A percentile compares a stretch with the other conserved stretches of the same genome.
Conservation (phyloP, 768 basidiomycete species). For the Pleurotus tuoliensis region DNA sequence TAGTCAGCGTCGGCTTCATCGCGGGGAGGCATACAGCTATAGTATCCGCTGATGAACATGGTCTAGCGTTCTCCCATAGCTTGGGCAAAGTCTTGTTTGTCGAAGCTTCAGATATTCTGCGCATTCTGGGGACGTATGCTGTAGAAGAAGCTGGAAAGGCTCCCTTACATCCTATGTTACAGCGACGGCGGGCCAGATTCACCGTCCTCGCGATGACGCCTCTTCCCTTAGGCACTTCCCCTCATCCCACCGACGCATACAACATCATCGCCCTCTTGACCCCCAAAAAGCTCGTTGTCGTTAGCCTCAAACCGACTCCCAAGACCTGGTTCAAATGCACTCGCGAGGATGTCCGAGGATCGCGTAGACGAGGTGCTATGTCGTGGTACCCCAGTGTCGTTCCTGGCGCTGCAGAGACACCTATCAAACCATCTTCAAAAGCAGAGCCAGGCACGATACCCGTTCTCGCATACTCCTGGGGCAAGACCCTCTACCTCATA, state of each 20-base stretch:
- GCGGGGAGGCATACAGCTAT: conserved; percentile 91
- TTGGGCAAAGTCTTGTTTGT: conserved; percentile 93
- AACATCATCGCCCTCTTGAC: conserved; percentile 85
- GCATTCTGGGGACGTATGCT: conserved; percentile 91
- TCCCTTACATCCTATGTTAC: conserved; percentile 21
- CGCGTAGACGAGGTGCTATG: conserved; percentile 57
- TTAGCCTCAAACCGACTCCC: conserved; percentile 87
- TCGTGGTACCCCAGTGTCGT: conserved; percentile 79
- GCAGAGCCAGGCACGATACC: conserved; percentile 40
- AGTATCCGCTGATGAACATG: conserved; percentile 84
- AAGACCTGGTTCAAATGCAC: conserved; percentile 87
- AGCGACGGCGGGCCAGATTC: conserved; percentile 50
- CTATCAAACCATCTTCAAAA: conserved; percentile 19
- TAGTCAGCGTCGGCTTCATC: conserved; percentile 81
- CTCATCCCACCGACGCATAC: conserved; percentile 76
- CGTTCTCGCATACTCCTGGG: conserved; percentile 85
- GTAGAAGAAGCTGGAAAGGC: conserved; percentile 31
- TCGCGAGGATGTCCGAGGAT: conserved; percentile 45
- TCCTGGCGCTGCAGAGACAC: conserved; percentile 12
- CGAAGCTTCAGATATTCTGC: conserved; percentile 89
- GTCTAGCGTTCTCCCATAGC: conserved; percentile 93
- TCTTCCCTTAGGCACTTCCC: conserved; percentile 71
- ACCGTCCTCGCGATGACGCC: conserved; percentile 77
- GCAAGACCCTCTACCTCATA: conserved; percentile 58
- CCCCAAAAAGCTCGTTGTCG: conserved; percentile 85